Percentiles rank a stretch among this genome's conserved stretches.
phyloP scores from a whole-genome alignment of 2,329 filamentous ascomycete species.

The Penicillium sclerotigenum region DNA sequence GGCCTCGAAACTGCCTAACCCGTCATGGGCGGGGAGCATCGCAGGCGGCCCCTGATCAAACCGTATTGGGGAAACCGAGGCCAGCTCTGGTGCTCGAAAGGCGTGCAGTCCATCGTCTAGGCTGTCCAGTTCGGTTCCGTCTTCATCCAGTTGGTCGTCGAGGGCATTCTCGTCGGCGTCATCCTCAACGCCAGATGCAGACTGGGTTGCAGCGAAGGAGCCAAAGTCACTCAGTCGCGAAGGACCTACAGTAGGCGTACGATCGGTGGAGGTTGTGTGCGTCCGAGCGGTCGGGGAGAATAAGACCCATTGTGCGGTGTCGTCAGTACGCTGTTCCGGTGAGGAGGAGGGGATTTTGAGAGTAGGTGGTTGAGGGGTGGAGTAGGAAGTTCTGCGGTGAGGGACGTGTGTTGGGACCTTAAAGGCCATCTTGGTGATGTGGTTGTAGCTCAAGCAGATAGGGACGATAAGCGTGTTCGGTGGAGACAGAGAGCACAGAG shows the following conservation, averaged over 20 bases:
- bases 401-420: conserved; percentile 38
- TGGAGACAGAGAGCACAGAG: neutral
- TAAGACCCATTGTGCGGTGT: conserved; percentile 92
- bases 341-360: conserved; percentile 29
- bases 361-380: conserved; percentile 27
- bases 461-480: neutral
- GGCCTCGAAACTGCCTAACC: conserved; percentile 76
- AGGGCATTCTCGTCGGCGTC: conserved; percentile 49
- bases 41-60: conserved; percentile 59
- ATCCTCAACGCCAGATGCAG: conserved; percentile 41
- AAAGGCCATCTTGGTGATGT: conserved; percentile 34
- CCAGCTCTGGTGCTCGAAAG: conserved; percentile 65
- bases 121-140: conserved; percentile 79
- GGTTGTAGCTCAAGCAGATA: conserved; percentile 2
- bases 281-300: conserved; percentile 79
- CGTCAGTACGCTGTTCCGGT: conserved; percentile 53
- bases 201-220: conserved; percentile 66
- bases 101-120: conserved; percentile 88
- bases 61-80: conserved; percentile 41
- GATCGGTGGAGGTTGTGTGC: conserved; percentile 63
- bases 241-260: conserved; percentile 63
- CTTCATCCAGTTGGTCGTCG: conserved; percentile 56
- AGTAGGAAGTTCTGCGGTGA: conserved; percentile 35
- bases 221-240: conserved; percentile 78
- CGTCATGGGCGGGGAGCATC: conserved; percentile 88